These are phyloP conservation scores for Paraphoma sp. DNA, from an alignment of 2,329 filamentous ascomycete species.

Conservation along the genomic window DNA sequence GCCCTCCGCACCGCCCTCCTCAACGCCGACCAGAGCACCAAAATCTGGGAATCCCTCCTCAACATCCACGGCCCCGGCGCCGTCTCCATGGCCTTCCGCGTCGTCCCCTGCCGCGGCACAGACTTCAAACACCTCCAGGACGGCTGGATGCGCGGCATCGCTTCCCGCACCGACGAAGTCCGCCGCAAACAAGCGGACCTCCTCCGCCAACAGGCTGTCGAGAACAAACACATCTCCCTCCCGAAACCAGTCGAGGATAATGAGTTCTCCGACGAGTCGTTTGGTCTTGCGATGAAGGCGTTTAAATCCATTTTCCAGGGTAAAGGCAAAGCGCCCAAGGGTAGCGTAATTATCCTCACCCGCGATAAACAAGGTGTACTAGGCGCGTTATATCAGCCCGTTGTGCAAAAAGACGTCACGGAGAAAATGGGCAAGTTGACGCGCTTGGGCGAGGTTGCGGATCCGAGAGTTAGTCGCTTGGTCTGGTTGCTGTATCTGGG, in stretches of 20 bases:
- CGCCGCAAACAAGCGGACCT: conserved; percentile 39
- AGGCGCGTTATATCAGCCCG: conserved; percentile 46
- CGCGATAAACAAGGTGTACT: conserved; percentile 70
- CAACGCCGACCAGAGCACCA: conserved; percentile 71
- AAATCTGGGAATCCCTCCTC: conserved; percentile 77
- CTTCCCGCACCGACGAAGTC: conserved; percentile 69
- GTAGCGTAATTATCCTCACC: conserved; percentile 75
- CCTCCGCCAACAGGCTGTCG: conserved; percentile 52
- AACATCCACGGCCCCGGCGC: conserved; percentile 54
- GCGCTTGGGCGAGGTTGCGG: conserved; percentile 73
- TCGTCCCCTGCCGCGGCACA: conserved; percentile 90
- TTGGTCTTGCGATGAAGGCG: conserved; percentile 74
- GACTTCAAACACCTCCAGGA: conserved; percentile 93
- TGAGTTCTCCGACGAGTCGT: conserved; percentile 74
- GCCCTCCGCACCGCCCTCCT: conserved; percentile 72
- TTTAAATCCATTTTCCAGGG: conserved; percentile 86
- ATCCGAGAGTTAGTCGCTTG: conserved; percentile 80
- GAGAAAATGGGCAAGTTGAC: conserved; percentile 56
- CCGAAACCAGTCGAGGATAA: conserved; percentile 42
- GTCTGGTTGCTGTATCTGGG: conserved; percentile 92
- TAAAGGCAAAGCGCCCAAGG: conserved; percentile 77
- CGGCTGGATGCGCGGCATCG: conserved; percentile 86
- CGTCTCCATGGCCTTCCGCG: conserved; percentile 79
- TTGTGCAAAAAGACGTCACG: conserved; percentile 33
- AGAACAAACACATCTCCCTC: conserved; percentile 41